phyloP scores from a whole-genome alignment of 768 basidiomycete species.

The Leccinum barrowsii region DNA sequence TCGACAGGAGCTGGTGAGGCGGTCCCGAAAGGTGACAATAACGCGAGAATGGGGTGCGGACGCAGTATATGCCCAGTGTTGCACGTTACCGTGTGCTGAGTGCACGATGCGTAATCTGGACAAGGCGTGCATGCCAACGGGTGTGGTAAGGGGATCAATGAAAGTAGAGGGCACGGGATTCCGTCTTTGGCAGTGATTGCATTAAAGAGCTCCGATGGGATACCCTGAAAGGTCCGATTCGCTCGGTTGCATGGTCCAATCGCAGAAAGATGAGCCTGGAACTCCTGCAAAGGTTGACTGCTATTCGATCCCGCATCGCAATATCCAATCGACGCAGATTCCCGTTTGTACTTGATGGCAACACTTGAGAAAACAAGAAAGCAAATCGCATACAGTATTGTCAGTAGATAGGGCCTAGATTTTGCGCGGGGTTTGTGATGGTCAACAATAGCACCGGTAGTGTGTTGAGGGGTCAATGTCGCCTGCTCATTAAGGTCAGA shows the following conservation, averaged over 20 bases:
- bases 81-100: conserved; percentile 55
- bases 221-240: conserved; percentile 47
- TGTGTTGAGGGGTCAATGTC: conserved; percentile 35
- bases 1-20: conserved; percentile 38
- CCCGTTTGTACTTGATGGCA: conserved; percentile 53
- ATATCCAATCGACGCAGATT: conserved; percentile 72
- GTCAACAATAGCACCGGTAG: conserved; percentile 33
- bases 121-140: conserved; percentile 71
- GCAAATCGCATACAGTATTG: conserved; percentile 40
- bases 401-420: conserved; percentile 33
- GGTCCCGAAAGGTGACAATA: conserved; percentile 39
- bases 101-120: conserved; percentile 66
- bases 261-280: conserved; percentile 44
- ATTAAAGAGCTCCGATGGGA: conserved; percentile 26
- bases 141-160: conserved; percentile 51
- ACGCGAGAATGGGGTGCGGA: conserved; percentile 54
- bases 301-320: conserved; percentile 64
- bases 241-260: conserved; percentile 55
- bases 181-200: conserved; percentile 29
- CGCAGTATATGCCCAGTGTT: conserved; percentile 64
- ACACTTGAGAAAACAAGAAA: conserved; percentile 33
- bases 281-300: conserved; percentile 50
- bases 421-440: conserved; percentile 12
- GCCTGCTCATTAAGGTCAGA: conserved; percentile 24
- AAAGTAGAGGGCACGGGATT: conserved; percentile 50